Evolutionary conservation across 768 basidiomycete genomes (phyloP), one percentile per base, ranked within the genome.

Genomic region (Daedalea quercina): DNA sequence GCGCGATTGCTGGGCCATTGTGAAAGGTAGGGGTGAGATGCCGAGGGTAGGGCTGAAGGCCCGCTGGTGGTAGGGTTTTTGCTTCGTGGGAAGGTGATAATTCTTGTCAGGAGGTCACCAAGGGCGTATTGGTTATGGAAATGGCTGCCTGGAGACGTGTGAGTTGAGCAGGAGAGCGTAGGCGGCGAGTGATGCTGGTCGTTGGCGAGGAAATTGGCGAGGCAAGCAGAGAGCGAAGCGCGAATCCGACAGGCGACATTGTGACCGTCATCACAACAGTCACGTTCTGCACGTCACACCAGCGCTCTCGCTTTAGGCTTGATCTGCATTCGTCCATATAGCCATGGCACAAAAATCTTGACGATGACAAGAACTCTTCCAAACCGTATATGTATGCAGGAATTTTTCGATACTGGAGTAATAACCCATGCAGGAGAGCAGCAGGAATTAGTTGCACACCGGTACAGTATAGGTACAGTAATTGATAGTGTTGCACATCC

Each of bases 1-100:
- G 47, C 63, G 66, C 17, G 65, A 55, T 64, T 63, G 63, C 57
- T 61, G 60, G 4, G 57, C 50, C 53, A 56, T 57, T 52, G 55
- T 22, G 37, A 44, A 19, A 6, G 6, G 37, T 6, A 40, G 37
- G 37, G n/a, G n/a, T n/a, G n/a, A 40, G 37, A 19, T 40, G 19
- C 15, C 17, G 4, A 15, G 19, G 17, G 37, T 15, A 19, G 37
- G 37, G 19, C n/a, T n/a, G n/a, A n/a, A n/a, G 37, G 37, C 15
- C 17, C 7, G 4, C 4, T 15, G 28, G 28, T 31, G 17, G 37
- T 6, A 15, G 37, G 37, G 37, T 19, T 40, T 40, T 40, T 15
- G 37, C 15, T 40, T 40, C 28, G 4, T 31, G 28, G 11, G 28
- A 15, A 6, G 37, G 37, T 15, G 37, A 40, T 40, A 15, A 7